Evolutionary conservation across 2,329 filamentous ascomycete species (phyloP), one percentile per base, ranked within the genome.

Genomic region (Beauveria australis): DNA sequence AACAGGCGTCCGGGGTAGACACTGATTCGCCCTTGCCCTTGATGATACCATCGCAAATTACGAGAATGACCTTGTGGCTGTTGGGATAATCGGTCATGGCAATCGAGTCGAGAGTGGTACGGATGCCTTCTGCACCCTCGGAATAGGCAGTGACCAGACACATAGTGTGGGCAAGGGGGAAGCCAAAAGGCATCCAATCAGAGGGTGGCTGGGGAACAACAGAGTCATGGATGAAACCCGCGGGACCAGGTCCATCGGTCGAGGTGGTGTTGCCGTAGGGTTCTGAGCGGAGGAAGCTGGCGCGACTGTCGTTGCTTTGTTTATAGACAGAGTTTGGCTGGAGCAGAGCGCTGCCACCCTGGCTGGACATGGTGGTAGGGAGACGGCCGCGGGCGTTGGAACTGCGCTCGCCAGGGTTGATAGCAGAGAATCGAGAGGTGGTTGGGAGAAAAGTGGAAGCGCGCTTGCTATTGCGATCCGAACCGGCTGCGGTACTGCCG

Each of bases 71-170:
- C 76, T 99, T 99, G 82, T 99, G 95, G 73, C 93, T 97, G 81
- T 99, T 99, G 54, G 94, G 94, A 69, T 99, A 99, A 74, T 99
- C 95, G 3, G 94, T 99, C 75, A 91, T 96, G 54, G 93, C 94
- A 71, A 99, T 89, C 1, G 94, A 99, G 75, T 99, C 92, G 30
- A 99, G 79, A 1, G 94, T 99, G 0, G 92, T 96, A 53, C 94
- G 89, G 60, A 99, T 84, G 69, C 93, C 94, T 63, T 96, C 89
- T 65, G 89, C 91, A 66, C 94, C 94, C 78, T 99, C 94, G 0
- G 94, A 99, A 73, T 99, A 99, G 19, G 92, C 92, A 28, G 95
- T 99, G 55, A 99, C 92, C 65, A 99, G 76, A 73, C 93, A 97
- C 71, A 99, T 92, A 0, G 90, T 83, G 74, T 99, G 94, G 52